Evolutionary conservation across 2,329 filamentous ascomycete species (phyloP).

Genomic region (Fusarium sp.): DNA sequence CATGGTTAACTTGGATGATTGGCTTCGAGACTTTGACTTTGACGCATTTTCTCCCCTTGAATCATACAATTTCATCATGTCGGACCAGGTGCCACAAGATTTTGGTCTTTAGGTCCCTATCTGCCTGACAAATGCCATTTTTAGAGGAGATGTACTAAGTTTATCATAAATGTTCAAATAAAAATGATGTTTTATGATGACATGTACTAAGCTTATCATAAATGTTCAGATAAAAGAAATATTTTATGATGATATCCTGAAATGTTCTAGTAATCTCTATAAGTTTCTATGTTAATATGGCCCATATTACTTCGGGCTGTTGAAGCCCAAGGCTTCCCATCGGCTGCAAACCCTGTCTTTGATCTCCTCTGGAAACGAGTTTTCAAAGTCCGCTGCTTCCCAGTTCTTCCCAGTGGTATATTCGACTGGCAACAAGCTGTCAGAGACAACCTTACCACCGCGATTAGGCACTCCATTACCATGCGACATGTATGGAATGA

Average conservation of each 20-base stretch:
- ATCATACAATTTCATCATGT: conserved; percentile 31
- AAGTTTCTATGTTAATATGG: background rate
- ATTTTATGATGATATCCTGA: no score
- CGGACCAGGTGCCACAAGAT: conserved; percentile 4
- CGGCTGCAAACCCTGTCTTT: background rate
- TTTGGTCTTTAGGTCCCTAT: background rate
- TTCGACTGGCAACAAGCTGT: conserved; percentile 54
- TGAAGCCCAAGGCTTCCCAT: conserved; percentile 6
- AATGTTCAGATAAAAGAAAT: background rate
- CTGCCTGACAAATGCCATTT: background rate
- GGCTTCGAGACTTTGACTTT: conserved; percentile 26
- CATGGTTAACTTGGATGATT: conserved; percentile 15
- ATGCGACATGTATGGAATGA: conserved; percentile 59
- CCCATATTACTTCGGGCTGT: background rate
- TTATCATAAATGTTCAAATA: background rate
- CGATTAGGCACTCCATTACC: conserved; percentile 43
- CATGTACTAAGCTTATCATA: background rate
- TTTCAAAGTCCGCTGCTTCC: conserved; percentile 44
- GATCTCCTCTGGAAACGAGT: conserved; percentile 45
- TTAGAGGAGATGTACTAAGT: background rate
- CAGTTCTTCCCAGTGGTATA: conserved; percentile 50
- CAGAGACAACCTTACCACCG: conserved; percentile 58
- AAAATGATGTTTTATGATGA: no score
- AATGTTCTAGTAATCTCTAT: background rate
- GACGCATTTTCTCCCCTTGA: conserved; percentile 20